phyloP scores from a whole-genome alignment of 495 filamentous ascomycete species.

The Cercophora sp. region DNA sequence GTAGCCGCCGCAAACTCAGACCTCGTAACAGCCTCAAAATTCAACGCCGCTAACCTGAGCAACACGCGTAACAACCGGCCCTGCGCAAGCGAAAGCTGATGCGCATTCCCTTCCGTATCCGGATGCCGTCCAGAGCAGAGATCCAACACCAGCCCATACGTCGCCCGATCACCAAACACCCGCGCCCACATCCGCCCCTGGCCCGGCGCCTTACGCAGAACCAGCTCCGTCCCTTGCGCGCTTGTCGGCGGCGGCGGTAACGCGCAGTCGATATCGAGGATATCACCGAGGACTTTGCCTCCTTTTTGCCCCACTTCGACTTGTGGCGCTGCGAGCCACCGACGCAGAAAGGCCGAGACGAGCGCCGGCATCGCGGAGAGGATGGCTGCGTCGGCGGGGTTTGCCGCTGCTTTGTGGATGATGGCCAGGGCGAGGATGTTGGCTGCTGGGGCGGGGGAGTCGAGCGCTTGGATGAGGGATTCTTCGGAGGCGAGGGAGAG shows the following conservation, averaged over 20 bases:
- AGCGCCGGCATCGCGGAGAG: constrained; percentile 62
- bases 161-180: constrained; percentile 60
- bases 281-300: constrained; percentile 58
- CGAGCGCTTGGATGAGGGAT: constrained; percentile 52
- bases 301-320: constrained; percentile 72
- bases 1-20: constrained; percentile 61
- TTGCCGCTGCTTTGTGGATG: constrained; percentile 63
- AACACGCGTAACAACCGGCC: constrained; percentile 69
- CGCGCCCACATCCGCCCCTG: constrained; percentile 70
- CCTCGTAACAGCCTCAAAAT: constrained; percentile 57
- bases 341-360: constrained; percentile 55
- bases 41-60: constrained; percentile 59
- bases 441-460: constrained; percentile 57
- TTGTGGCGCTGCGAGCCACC: constrained; percentile 69
- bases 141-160: constrained; percentile 62
- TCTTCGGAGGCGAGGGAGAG: constrained; percentile 51
- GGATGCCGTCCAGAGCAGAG: constrained; percentile 52
- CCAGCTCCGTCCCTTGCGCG: constrained; percentile 26
- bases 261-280: constrained; percentile 65
- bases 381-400: constrained; percentile 60
- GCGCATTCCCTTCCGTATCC: constrained; percentile 36
- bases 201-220: constrained; percentile 42
- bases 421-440: constrained; percentile 68
- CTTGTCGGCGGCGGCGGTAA: constrained; percentile 40
- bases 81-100: constrained; percentile 72